Base-by-base conservation (phyloP, 2,329 filamentous ascomycete species). In the Pseudogymnoascus sp. region DNA sequence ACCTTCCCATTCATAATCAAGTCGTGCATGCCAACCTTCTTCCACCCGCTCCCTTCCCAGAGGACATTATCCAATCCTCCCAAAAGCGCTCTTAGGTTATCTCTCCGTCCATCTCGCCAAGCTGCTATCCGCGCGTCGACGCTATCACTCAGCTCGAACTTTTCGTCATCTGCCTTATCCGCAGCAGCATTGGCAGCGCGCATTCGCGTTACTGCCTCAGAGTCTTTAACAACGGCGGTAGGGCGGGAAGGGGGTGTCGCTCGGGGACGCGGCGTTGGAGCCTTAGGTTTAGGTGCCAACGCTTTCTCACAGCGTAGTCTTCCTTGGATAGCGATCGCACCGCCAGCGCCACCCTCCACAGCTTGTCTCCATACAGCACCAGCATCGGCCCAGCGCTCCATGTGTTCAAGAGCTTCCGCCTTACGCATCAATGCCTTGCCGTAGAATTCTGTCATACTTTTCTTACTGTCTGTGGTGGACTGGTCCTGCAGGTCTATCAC, bases 391-490 rank as follows among this genome's bases (percentile, higher is more conserved):
- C 93, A 99, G 72, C 89, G 91, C 77, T 99, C 95, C 81, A 99
- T 88, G 72, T 96, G 89, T 75, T 99, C 95, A 6, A 97, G 81
- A 1, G 92, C 95, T 76, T 99, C 95, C 0, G 95, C 95, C 78
- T 97, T 97, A 61, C 95, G 88, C 77, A 90, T 93, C 31, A 97
- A 78, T 0, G 93, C 93, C 75, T 97, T 99, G 61, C 91, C 93
- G 71, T 89, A 97, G 65, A 96, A 90, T 16, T 96, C 93, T 66
- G 86, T 89, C 90, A 99, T 96, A 58, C 93, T 88, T 68, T 96
- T 95, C 18, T 79, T 78, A 62, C 88, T 81, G 35, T 86, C 82
- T 41, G 77, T 77, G n/a, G 79, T 77, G 62, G 82, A 83, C 5
- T 79, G 78, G 21, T 80, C 81, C 23, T 80, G 81, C 0, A 96